Percentiles rank a stretch among this genome's conserved stretches.
phyloP scores from a whole-genome alignment of 768 basidiomycete genomes.

The Kwoniella newhampshirensis region DNA sequence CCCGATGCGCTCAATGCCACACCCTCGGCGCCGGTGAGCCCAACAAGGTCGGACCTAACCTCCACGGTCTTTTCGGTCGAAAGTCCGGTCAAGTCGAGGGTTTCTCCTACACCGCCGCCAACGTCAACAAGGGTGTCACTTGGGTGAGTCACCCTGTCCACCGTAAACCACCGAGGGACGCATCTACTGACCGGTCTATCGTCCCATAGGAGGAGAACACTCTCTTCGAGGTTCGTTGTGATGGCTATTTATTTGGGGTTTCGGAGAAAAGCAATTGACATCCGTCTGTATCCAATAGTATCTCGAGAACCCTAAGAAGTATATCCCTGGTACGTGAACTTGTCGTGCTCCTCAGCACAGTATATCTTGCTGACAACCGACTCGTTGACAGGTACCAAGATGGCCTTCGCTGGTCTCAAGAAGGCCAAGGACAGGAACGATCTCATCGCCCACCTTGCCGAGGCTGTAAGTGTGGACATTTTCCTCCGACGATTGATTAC shows the following conservation, averaged over 20 bases:
- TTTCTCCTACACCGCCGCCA: slow-evolving; percentile 90
- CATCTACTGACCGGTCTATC: slow-evolving; percentile 20
- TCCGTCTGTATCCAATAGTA: slow-evolving; percentile 13
- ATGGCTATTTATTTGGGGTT: slow-evolving; percentile 56
- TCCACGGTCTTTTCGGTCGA: slow-evolving; percentile 72
- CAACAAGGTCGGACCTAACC: slow-evolving; percentile 78
- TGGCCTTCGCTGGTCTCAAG: slow-evolving; percentile 98
- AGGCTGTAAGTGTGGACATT: slow-evolving; percentile 29
- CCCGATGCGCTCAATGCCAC: slow-evolving; percentile 69
- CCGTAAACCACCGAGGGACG: too few species aligned
- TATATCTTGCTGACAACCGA: not conserved
- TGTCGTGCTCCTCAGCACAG: not conserved
- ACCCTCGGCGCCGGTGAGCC: slow-evolving; percentile 61
- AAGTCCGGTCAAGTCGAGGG: slow-evolving; percentile 76
- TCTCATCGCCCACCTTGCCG: slow-evolving; percentile 64
- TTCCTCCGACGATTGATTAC: not conserved
- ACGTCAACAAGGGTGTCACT: slow-evolving; percentile 85
- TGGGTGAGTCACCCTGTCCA: slow-evolving; percentile 59
- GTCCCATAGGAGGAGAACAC: slow-evolving; percentile 62
- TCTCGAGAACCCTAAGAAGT: slow-evolving; percentile 93
- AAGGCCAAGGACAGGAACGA: slow-evolving; percentile 97
- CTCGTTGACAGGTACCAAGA: slow-evolving; percentile 71
- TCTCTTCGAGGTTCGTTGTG: slow-evolving; percentile 79
- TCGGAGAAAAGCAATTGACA: not conserved
- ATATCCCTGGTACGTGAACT: slow-evolving; percentile 39